A percentile compares a stretch with the other conserved stretches of the same genome.
phyloP scores from a whole-genome alignment of 345 rosid genomes.

The Heritiera fomes region DNA sequence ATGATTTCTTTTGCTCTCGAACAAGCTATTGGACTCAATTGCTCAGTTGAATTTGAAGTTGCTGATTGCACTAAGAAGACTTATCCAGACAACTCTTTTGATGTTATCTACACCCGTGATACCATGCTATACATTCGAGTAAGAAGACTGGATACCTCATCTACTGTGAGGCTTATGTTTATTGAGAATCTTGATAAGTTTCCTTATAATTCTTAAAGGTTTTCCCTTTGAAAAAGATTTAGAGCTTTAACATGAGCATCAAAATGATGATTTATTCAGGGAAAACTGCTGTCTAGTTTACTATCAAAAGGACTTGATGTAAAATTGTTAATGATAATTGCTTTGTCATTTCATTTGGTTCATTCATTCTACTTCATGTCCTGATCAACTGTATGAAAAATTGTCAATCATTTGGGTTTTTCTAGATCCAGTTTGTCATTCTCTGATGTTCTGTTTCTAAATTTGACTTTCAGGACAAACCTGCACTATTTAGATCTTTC shows the following conservation, averaged over 20 bases:
- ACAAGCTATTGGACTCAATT: conserved; percentile 87
- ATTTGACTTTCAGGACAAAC: conserved; percentile 75
- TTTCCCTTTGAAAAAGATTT: neutral
- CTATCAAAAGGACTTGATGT: neutral
- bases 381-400: neutral
- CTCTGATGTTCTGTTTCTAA: neutral
- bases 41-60: conserved; percentile 90
- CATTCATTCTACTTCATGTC: neutral
- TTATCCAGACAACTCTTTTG: conserved; percentile 78
- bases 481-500: conserved; percentile 77
- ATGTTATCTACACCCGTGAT: conserved; percentile 96
- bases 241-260: neutral
- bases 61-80: conserved; percentile 91
- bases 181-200: neutral
- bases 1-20: conserved; percentile 96
- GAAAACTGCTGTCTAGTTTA: neutral
- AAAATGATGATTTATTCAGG: neutral
- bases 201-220: neutral
- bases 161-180: conserved; percentile 11
- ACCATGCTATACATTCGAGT: conserved; percentile 96
- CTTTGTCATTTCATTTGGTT: neutral
- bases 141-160: conserved; percentile 15
- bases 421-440: conserved; percentile 9
- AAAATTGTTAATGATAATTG: neutral
- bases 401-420: neutral